Evolutionary conservation across 2,329 filamentous ascomycete species (phyloP).

Genomic region (Aspergillus bombycis): DNA sequence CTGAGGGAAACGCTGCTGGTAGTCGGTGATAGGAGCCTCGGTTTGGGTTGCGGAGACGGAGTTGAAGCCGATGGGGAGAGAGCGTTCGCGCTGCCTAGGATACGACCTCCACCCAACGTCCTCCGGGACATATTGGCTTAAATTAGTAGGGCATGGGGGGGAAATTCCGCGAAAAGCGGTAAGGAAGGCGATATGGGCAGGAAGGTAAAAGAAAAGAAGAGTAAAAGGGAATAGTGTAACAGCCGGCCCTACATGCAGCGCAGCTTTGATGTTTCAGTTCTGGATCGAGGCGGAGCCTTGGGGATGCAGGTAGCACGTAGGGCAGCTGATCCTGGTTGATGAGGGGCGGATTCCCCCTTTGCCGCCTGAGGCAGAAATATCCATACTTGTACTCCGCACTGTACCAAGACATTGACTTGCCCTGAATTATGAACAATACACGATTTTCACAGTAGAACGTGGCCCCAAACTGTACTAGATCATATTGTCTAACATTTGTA

Average conservation of each 20-base stretch:
- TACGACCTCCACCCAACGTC: constrained; percentile 88
- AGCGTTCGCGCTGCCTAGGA: constrained; percentile 83
- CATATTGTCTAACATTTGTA: neutral
- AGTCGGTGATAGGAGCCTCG: constrained; percentile 61
- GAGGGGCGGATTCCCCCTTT: neutral
- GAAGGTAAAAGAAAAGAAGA: neutral
- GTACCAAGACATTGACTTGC: neutral
- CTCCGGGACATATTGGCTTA: constrained; percentile 70
- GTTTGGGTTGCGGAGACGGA: constrained; percentile 44
- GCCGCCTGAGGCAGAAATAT: neutral
- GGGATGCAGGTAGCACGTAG: neutral
- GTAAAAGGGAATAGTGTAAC: neutral
- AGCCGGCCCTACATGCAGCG: neutral
- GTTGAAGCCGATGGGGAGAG: constrained; percentile 66
- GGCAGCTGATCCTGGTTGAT: neutral
- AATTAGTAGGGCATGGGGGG: constrained; percentile 42
- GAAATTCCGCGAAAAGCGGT: constrained; percentile 22
- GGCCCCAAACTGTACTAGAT: neutral
- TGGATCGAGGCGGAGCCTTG: neutral
- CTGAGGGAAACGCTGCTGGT: constrained; percentile 76
- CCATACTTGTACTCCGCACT: neutral
- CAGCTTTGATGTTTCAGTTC: neutral
- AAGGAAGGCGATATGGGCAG: neutral
- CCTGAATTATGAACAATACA: neutral
- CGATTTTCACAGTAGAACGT: neutral